A percentile compares a stretch with the other conserved stretches of the same genome.
Conservation (phyloP, 495 filamentous ascomycete genomes). For the Neurospora sp. region DNA sequence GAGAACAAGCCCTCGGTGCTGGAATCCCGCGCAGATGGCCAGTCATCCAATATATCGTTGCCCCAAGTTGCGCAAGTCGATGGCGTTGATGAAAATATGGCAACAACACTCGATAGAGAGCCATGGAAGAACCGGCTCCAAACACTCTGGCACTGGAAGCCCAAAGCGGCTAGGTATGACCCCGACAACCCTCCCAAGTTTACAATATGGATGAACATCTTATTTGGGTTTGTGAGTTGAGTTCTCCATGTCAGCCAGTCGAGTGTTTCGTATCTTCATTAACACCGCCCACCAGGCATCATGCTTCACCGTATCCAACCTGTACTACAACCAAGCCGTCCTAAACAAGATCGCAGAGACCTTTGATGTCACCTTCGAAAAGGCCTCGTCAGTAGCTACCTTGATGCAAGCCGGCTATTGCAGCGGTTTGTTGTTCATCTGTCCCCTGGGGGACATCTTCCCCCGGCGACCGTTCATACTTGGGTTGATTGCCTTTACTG, state of each 20-base stretch:
- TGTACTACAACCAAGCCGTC: constrained; percentile 62
- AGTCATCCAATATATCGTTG: not conserved
- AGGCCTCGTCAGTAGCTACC: constrained; percentile 56
- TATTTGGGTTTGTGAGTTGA: constrained; percentile 23
- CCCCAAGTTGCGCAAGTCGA: not conserved
- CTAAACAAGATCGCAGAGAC: constrained; percentile 52
- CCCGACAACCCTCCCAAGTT: constrained; percentile 24
- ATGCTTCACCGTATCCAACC: constrained; percentile 51
- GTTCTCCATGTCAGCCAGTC: not conserved
- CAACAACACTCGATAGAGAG: not conserved
- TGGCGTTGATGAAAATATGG: not conserved
- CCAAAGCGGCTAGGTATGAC: constrained; percentile 21
- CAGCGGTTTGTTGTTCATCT: constrained; percentile 61
- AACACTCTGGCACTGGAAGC: constrained; percentile 17
- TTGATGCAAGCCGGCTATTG: constrained; percentile 77
- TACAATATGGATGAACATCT: constrained; percentile 21
- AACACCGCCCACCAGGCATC: constrained; percentile 6
- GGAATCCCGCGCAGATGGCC: not conserved
- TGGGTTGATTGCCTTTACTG: constrained; percentile 53
- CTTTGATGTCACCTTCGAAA: constrained; percentile 50
- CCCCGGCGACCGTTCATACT: constrained; percentile 61
- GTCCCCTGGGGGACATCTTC: constrained; percentile 70
- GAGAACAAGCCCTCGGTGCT: not conserved
- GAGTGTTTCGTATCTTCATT: not conserved
- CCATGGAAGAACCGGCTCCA: not conserved